These are phyloP conservation scores for Orychophragmus violaceus DNA, from an alignment of 345 rosid genomes.

Conservation along the genomic window DNA sequence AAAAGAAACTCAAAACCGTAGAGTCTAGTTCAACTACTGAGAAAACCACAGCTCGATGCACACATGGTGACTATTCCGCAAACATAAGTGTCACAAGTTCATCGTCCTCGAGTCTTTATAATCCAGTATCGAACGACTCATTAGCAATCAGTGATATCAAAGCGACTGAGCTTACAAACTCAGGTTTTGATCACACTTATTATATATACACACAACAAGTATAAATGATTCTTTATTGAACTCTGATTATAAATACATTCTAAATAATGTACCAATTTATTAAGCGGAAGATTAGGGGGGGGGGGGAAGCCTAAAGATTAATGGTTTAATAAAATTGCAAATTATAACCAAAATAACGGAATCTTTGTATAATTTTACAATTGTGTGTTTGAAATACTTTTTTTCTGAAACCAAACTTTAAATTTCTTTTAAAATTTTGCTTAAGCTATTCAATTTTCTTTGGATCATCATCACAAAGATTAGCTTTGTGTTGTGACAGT, in stretches of 20 bases:
- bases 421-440: no score
- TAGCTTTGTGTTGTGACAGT: no score
- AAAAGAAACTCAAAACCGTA: slow-evolving; percentile 34
- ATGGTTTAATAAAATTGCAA: no score
- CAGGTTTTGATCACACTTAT: not conserved
- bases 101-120: not conserved
- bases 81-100: not conserved
- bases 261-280: no score
- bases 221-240: not conserved
- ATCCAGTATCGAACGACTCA: not conserved
- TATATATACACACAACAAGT: not conserved
- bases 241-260: not conserved
- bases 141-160: slow-evolving; percentile 51
- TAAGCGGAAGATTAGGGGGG: no score
- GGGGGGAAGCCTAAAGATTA: no score
- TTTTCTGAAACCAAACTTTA: no score
- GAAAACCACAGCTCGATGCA: slow-evolving; percentile 12
- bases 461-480: no score
- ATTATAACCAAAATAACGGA: no score
- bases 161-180: slow-evolving; percentile 34
- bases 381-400: no score
- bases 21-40: slow-evolving; percentile 17
- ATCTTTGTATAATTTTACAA: no score
- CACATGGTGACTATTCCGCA: not conserved
- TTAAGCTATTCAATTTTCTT: no score